Base-by-base conservation (phyloP, 2,329 filamentous ascomycete species). In the Fusarium neocosmosporiellum region DNA sequence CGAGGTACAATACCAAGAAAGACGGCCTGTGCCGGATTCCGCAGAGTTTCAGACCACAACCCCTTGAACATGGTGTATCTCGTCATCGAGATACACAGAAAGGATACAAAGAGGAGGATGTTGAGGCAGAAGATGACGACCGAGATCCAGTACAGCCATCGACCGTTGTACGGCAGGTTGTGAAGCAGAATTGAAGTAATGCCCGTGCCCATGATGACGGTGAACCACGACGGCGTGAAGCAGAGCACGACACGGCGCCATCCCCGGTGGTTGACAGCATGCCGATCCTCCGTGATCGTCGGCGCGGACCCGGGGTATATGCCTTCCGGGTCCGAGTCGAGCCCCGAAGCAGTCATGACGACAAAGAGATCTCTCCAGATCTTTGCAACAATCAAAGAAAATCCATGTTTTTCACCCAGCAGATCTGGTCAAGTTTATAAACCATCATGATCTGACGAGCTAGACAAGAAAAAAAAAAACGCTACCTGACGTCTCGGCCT, bases 141-240 rank as follows among this genome's bases (percentile, higher is more conserved):
- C 0, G 88, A 86, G 27, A 91, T 80, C 78, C 86, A 90, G 71
- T 88, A 84, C 1, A 92, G 81, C 83, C 86, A 88, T 13, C 72
- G 69, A 2, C 84, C 83, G 64, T 89, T 84, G 78, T 89, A 92
- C 0, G 90, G 90, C 5, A 92, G 84, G 10, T 85, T 85, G 67
- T 87, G 82, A 6, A 92, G 83, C 7, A 92, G 81, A 27, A 91
- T 84, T 0, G 88, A 88, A 0, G 89, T 86, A 43, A 92, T 88
- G 14, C 90, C 91, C 0, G 90, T 92, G 33, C 90, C 90, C 90
- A 92, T 89, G n/a, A 82, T 87, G 24, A 86, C 83, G 0, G 83
- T 80, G 76, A 88, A 78, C 76, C 73, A 77, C 16, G 72, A 55
- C 11, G 71, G 65, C 5, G 58, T 63, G 16, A 75, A 65, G 31